Base-by-base conservation (phyloP, 1,284 basidiomycete genomes). In the Ceratobasidium sp. region DNA sequence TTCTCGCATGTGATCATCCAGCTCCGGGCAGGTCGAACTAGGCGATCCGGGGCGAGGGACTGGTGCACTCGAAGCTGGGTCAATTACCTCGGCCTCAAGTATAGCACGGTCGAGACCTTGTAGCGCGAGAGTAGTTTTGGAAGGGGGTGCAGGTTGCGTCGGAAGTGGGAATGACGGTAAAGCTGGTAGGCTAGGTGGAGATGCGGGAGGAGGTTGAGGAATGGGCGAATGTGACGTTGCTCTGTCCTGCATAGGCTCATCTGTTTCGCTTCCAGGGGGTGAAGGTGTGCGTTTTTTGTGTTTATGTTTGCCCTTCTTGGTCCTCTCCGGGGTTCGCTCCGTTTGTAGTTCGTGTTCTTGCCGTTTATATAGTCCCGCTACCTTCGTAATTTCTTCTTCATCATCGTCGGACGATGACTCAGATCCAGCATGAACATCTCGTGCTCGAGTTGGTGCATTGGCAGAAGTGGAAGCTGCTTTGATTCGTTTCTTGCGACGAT, bases 41-140 rank as follows among this genome's bases (percentile, higher is more conserved):
- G 83, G 84, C 17, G 82, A 84, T 20, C 86, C 85, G 28, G 84
- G 75, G 0, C 86, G 81, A 1, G 86, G 85, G 33, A 95, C 84
- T 28, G 86, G 81, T 2, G 89, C 79, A 0, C 87, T 83, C 1
- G 85, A 84, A 3, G 86, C 81, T 37, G 94, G 89, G 77, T 93
- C 87, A 28, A 97, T 87, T 39, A 94, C 82, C 77, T 91, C 88
- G 6, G 94, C 95, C 77, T 90, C 88, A 33, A 92, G 84, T 6
- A 96, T 85, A 20, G 91, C 93, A 79, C 87, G 86, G 81, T 95
- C 94, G 15, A 96, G 86, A 49, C 94, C 94, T 83, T 95, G 94
- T 39, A 91, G 85, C 4, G 90, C 90, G 20, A 96, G 88, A 26
- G 88, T 84, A 8, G 88, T 85, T 79, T 90, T 90, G 33, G 91